These are phyloP conservation scores for Pestalotiopsis fici DNA, from an alignment of 2,329 filamentous ascomycete species.

Conservation along the genomic window DNA sequence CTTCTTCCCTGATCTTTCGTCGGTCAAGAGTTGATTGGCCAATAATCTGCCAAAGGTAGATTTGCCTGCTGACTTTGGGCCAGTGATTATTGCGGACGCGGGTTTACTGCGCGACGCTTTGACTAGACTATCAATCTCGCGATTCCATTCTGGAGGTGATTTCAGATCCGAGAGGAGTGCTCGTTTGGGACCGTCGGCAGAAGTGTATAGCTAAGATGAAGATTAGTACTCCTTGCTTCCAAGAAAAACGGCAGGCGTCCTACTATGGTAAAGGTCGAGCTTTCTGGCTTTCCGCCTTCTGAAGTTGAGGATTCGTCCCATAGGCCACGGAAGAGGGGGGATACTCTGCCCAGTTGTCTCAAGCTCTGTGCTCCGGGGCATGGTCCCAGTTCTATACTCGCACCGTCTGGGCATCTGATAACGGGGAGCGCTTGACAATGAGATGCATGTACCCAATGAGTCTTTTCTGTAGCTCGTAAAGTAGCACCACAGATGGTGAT, in stretches of 20 bases:
- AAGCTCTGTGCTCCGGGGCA: conserved; percentile 51
- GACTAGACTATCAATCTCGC: conserved; percentile 50
- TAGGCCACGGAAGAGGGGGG: conserved; percentile 66
- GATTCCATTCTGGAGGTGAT: conserved; percentile 63
- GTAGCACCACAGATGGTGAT: conserved; percentile 67
- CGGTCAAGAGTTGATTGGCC: conserved; percentile 66
- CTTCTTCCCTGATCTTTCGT: conserved; percentile 22
- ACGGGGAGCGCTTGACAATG: conserved; percentile 71
- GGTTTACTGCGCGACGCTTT: conserved; percentile 34
- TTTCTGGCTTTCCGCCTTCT: conserved; percentile 14
- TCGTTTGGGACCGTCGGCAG: conserved; percentile 52
- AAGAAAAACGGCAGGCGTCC: conserved; percentile 15
- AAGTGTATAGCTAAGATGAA: conserved; percentile 49
- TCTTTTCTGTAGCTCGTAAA: conserved; percentile 47
- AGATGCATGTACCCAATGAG: conserved; percentile 64
- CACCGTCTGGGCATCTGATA: conserved; percentile 54
- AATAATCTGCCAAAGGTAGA: conserved; percentile 72
- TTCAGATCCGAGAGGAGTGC: conserved; percentile 54
- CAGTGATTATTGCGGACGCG: conserved; percentile 60
- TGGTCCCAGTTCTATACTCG: conserved; percentile 56
- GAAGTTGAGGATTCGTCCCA: conserved; percentile 55
- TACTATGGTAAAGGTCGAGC: conserved; percentile 52
- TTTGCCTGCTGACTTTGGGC: conserved; percentile 73
- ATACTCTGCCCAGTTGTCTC: conserved; percentile 57
- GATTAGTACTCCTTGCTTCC: background rate